These are phyloP conservation scores for Dimargaris xerosporica DNA, from an alignment of 192 early-diverging fungal genomes.

Conservation along the genomic window DNA sequence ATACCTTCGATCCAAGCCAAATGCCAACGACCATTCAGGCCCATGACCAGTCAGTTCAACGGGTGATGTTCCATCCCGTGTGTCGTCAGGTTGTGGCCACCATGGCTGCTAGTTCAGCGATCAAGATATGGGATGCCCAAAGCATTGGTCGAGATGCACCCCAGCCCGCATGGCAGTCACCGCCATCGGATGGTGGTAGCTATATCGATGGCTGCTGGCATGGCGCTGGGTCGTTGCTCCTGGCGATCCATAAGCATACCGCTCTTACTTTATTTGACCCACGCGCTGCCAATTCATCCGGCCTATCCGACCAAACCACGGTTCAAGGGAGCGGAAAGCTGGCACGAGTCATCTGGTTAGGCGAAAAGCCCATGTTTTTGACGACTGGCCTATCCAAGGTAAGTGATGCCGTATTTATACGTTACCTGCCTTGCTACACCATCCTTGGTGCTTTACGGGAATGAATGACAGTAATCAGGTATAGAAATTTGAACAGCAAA, in stretches of 20 bases:
- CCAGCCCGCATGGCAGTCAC: not conserved
- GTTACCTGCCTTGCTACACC: no score
- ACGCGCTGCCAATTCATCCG: not conserved
- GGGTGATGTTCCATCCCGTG: slow-evolving; percentile 1
- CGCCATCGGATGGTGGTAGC: not conserved
- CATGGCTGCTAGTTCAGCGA: not conserved
- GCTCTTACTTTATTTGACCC: not conserved
- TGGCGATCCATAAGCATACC: not conserved
- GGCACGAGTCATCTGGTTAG: slow-evolving; percentile 49
- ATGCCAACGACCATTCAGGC: not conserved
- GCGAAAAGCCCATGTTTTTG: slow-evolving; percentile 41
- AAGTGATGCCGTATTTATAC: no score
- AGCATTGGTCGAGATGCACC: not conserved
- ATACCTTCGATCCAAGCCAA: not conserved
- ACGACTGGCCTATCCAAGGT: slow-evolving; percentile 55
- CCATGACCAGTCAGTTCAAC: not conserved
- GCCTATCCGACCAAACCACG: not conserved
- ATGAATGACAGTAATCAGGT: no score
- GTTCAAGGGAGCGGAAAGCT: slow-evolving; percentile 12
- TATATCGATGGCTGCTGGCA: not conserved
- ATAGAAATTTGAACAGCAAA: no score
- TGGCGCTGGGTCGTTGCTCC: not conserved
- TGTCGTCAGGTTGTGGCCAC: slow-evolving; percentile 3
- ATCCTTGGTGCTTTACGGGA: no score
- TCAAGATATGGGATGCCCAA: not conserved